phyloP scores from a whole-genome alignment of 805 yeast species.

The Yarrowia yakushimensis region DNA sequence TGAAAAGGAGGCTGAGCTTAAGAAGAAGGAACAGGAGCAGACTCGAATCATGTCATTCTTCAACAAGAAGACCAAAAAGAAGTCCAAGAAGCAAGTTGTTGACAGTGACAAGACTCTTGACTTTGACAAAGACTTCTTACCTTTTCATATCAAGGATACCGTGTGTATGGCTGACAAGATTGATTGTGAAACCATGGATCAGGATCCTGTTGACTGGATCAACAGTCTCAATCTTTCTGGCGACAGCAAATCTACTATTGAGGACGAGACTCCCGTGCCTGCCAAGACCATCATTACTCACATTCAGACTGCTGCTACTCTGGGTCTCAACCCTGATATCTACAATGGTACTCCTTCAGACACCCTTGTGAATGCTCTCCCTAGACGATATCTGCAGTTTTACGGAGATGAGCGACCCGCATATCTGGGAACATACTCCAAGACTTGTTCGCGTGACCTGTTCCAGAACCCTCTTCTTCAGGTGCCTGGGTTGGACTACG shows the following conservation, averaged over 20 bases:
- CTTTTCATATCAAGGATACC: conserved; percentile 1
- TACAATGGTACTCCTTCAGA: background rate
- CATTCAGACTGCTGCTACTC: conserved; percentile 18
- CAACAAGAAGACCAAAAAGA: conserved; percentile 12
- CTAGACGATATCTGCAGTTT: conserved; percentile 10
- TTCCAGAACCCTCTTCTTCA: conserved; percentile 4
- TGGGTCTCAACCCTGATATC: background rate
- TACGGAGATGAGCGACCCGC: conserved; percentile 13
- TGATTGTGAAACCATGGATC: background rate
- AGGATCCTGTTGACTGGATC: conserved; percentile 7
- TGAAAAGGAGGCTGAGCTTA: conserved; percentile 13
- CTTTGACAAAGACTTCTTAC: conserved; percentile 3
- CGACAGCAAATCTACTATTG: background rate
- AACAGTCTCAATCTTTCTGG: background rate
- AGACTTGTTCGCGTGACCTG: background rate
- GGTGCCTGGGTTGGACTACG: conserved; percentile 14
- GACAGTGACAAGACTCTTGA: background rate
- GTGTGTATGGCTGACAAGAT: background rate
- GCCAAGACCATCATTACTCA: background rate
- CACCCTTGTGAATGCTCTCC: background rate
- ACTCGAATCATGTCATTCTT: conserved; percentile 16
- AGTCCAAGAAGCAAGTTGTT: background rate
- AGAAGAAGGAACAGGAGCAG: conserved; percentile 18
- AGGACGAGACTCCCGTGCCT: background rate
- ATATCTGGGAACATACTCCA: conserved; percentile 1